A percentile compares a stretch with the other conserved stretches of the same genome.
These are phyloP conservation scores for Eucalyptus cloeziana DNA, from an alignment of 345 rosid species.

Conservation along the genomic window DNA sequence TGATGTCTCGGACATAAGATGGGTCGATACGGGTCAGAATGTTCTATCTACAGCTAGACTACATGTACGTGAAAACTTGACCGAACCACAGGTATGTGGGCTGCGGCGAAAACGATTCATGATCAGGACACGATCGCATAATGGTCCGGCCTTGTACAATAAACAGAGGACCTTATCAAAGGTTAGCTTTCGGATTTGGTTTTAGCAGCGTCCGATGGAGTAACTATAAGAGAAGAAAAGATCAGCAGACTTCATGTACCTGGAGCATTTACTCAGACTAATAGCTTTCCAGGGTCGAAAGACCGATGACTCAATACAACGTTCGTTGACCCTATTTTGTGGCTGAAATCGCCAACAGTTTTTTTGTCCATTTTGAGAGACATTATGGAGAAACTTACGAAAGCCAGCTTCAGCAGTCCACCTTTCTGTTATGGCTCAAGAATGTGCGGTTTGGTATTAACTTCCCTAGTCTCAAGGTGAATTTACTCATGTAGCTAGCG, in stretches of 20 bases:
- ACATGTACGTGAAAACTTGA: neutral
- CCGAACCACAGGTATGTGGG: neutral
- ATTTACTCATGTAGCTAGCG: neutral
- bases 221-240: neutral
- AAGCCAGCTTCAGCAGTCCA: neutral
- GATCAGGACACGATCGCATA: neutral
- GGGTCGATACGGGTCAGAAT: neutral
- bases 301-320: neutral
- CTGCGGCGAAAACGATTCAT: neutral
- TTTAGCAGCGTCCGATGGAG: neutral
- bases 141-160: neutral
- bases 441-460: neutral
- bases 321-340: neutral
- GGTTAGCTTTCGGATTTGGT: neutral
- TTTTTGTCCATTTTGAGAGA: neutral
- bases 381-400: neutral
- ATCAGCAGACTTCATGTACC: neutral
- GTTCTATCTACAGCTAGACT: neutral
- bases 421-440: neutral
- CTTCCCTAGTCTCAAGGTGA: neutral
- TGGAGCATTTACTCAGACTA: neutral
- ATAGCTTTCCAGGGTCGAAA: neutral
- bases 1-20: neutral
- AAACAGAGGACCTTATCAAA: neutral
- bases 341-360: neutral